phyloP scores from a whole-genome alignment of 2,329 filamentous ascomycete species.

The Trichophyton simii region DNA sequence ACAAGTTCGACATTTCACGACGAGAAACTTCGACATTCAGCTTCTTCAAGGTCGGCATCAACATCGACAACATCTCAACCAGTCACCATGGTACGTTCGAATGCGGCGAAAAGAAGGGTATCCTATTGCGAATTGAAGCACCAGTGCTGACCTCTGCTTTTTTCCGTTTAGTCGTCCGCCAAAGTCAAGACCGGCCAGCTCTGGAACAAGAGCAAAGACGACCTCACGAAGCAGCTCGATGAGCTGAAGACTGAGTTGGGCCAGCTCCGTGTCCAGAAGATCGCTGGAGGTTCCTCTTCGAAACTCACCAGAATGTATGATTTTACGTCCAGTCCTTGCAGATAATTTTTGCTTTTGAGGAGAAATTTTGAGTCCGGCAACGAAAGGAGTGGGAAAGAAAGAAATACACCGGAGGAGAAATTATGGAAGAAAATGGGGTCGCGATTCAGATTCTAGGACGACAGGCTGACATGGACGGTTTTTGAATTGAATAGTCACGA shows the following conservation, averaged over 20 bases:
- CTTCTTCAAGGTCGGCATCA: constrained; percentile 5
- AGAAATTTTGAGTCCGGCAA: neutral
- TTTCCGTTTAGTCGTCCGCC: constrained; percentile 42
- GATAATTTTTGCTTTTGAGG: neutral
- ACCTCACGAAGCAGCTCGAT: constrained; percentile 85
- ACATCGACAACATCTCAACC: constrained; percentile 33
- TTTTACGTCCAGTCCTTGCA: constrained; percentile 3
- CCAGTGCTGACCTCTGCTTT: constrained; percentile 2
- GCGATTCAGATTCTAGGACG: constrained; percentile 12
- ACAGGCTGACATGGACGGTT: constrained; percentile 6
- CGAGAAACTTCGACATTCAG: neutral
- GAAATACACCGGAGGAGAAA: neutral
- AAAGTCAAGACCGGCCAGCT: constrained; percentile 93
- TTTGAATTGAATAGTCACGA: constrained; percentile 59
- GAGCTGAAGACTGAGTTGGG: constrained; percentile 95
- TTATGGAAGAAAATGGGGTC: constrained; percentile 13
- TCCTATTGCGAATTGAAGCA: neutral
- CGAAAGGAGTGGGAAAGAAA: neutral
- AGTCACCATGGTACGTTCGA: constrained; percentile 33
- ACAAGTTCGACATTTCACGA: constrained; percentile 25
- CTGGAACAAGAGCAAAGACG: constrained; percentile 99
- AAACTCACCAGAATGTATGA: constrained; percentile 97
- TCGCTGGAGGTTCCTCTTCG: constrained; percentile 76
- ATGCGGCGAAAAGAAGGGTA: constrained; percentile 16
- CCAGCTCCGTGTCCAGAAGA: constrained; percentile 96